Evolutionary conservation across 2,329 filamentous ascomycete species (phyloP).

Genomic region (Colletotrichum zoysiae): DNA sequence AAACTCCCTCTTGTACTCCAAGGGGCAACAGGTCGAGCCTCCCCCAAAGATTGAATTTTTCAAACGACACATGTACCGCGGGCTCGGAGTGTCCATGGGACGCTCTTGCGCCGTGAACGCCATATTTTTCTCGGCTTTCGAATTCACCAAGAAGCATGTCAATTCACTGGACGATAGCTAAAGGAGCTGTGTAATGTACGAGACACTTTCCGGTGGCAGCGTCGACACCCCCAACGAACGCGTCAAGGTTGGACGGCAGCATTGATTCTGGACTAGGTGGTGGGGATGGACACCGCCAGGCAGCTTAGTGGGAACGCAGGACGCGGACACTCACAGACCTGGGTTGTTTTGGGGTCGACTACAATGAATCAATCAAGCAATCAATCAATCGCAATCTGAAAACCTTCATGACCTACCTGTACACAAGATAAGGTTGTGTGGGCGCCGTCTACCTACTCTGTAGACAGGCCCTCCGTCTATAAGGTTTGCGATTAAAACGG

Average conservation of each 20-base stretch:
- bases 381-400: background rate
- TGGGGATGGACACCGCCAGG: slow-evolving; percentile 11
- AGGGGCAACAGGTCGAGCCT: slow-evolving; percentile 72
- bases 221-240: slow-evolving; percentile 16
- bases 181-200: slow-evolving; percentile 20
- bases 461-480: background rate
- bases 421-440: no score
- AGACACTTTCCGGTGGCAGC: slow-evolving; percentile 7
- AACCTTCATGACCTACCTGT: background rate
- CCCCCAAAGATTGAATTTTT: slow-evolving; percentile 83
- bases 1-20: slow-evolving; percentile 78
- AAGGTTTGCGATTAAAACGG: slow-evolving; percentile 34
- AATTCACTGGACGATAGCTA: slow-evolving; percentile 63
- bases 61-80: slow-evolving; percentile 83
- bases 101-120: slow-evolving; percentile 87
- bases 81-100: slow-evolving; percentile 84
- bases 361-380: slow-evolving; percentile 7
- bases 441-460: no score
- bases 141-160: slow-evolving; percentile 81
- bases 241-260: slow-evolving; percentile 18
- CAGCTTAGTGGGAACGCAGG: slow-evolving; percentile 11
- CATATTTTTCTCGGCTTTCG: slow-evolving; percentile 91
- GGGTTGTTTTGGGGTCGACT: slow-evolving; percentile 19
- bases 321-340: slow-evolving; percentile 14
- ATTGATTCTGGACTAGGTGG: background rate